Base-by-base conservation (phyloP, 495 filamentous ascomycete genomes). In the Penicillium turbatum region DNA sequence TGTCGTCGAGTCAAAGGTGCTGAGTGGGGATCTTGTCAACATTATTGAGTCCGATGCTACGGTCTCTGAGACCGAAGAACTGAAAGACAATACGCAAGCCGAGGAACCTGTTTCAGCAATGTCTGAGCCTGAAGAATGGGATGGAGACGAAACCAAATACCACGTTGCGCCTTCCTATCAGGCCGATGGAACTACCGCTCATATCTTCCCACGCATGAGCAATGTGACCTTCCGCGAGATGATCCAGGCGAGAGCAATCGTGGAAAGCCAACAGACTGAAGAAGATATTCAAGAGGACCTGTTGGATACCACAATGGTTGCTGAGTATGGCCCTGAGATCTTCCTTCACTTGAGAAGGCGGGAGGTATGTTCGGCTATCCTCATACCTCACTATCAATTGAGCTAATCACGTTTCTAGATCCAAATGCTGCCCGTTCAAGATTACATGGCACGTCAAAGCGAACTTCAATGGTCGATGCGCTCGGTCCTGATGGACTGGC, bases 381-480 rank as follows among this genome's bases (percentile, higher is more conserved):
- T 4, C 46, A 11, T 21, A 21, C 0, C 11, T 16, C 0, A 24
- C 17, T 39, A 19, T n/a, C 13, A n/a, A 5, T 36, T 54, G 45
- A 30, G 35, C 64, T 73, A 16, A 73, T 56, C 10, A 40, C 19
- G 17, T 9, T 19, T 36, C 37, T 60, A 96, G 90, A 81, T 81
- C 54, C 80, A 79, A 37, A 86, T 97, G 81, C 72, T 90, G 37
- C 93, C 93, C 0, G 88, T 92, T 63, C 78, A 88, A 2, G 82
- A 92, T 61, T 98, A 98, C 75, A 97, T 98, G 95, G 89, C 96
- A 44, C 85, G 87, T 47, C 93, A 98, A 67, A 83, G 85, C n/a
- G 92, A 97, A 69, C 92, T 98, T 50, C 90, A 95, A 68, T 97
- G 95, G 95, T 96, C 92, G 0, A 97, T 97, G 92, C 89, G 93